Evolutionary conservation across 176 grass and related monocot genomes (phyloP).

Genomic region (Eleusine coracana): DNA sequence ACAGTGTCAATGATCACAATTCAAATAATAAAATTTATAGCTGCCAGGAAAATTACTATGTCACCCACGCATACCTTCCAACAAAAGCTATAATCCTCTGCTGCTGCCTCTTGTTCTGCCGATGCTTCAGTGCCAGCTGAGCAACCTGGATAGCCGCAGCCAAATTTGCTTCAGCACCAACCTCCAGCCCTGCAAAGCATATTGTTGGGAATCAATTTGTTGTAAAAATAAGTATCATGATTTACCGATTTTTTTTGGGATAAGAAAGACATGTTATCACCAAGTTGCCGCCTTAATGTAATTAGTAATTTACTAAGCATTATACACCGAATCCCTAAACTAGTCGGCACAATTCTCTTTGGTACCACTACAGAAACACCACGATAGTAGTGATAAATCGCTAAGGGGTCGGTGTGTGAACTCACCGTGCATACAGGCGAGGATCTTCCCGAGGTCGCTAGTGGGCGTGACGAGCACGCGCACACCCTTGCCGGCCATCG

Average conservation of each 20-base stretch:
- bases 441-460: conserved; percentile 98
- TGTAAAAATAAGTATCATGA: neutral
- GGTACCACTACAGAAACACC: neutral
- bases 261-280: neutral
- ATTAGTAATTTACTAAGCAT: neutral
- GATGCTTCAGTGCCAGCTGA: conserved; percentile 93
- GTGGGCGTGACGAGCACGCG: conserved; percentile 97
- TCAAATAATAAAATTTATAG: neutral
- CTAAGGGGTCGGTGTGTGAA: neutral
- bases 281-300: neutral
- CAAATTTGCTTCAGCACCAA: conserved; percentile 91
- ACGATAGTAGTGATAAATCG: neutral
- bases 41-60: neutral
- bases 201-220: conserved; percentile 11
- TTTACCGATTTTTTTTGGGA: neutral
- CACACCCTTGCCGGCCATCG: conserved; percentile 97
- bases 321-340: neutral
- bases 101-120: conserved; percentile 98
- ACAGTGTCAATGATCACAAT: neutral
- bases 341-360: conserved; percentile 1
- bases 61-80: conserved; percentile 62
- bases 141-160: conserved; percentile 90
- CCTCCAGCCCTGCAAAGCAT: conserved; percentile 65
- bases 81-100: conserved; percentile 97
- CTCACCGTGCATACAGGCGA: conserved; percentile 96